A percentile compares a stretch with the other conserved stretches of the same genome.
Conservation (phyloP, 106 monocot species). For the Dioscorea zingiberensis region DNA sequence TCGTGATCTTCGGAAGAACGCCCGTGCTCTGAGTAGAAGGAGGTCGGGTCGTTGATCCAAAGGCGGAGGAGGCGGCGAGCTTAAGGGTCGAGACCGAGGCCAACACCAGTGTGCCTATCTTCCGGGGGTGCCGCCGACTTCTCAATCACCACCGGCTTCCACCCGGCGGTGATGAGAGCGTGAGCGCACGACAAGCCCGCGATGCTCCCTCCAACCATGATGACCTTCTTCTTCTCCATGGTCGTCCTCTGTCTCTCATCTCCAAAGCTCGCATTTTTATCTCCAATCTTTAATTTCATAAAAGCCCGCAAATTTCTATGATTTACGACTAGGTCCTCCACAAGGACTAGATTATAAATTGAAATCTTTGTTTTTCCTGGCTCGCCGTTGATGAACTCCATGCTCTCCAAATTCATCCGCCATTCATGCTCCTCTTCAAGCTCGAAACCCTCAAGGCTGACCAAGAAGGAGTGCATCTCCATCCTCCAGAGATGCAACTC, state of each 20-base stretch:
- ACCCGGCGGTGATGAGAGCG: constrained; percentile 37
- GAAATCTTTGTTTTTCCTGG: too few species aligned
- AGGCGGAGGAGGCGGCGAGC: constrained; percentile 29
- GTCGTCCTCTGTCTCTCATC: too few species aligned
- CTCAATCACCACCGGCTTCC: constrained; percentile 47
- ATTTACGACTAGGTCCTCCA: too few species aligned
- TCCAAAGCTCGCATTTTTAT: too few species aligned
- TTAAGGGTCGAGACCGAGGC: constrained; percentile 58
- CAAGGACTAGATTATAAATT: too few species aligned
- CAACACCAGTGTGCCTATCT: constrained; percentile 47
- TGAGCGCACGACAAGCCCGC: constrained; percentile 58
- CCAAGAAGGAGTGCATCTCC: constrained; percentile 27
- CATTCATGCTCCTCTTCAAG: background rate
- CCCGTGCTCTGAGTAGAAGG: too few species aligned
- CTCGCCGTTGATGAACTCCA: too few species aligned
- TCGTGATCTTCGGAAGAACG: too few species aligned
- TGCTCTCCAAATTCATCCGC: background rate
- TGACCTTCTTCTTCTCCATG: constrained; percentile 3
- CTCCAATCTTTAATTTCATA: too few species aligned
- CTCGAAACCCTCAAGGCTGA: constrained; percentile 12
- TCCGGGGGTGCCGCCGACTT: constrained; percentile 27
- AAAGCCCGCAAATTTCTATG: too few species aligned
- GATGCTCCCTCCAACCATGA: constrained; percentile 71
- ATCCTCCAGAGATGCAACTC: constrained; percentile 31
- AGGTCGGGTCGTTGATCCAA: constrained; percentile 29